phyloP scores from a whole-genome alignment of 2,329 filamentous ascomycete species.

The Plenodomus lindquistii region DNA sequence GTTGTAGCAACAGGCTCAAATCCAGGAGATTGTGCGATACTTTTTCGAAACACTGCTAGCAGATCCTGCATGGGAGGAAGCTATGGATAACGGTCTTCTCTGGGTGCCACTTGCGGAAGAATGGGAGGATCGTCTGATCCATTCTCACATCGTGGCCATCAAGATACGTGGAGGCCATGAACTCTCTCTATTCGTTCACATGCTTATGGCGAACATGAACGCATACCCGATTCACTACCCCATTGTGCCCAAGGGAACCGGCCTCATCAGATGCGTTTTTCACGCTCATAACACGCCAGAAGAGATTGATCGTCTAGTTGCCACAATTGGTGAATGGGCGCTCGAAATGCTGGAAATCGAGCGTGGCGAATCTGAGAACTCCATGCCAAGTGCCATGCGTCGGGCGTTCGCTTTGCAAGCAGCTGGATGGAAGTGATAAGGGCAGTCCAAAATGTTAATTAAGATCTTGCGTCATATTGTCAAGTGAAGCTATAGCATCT shows the following conservation, averaged over 20 bases:
- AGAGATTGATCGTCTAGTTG: constrained; percentile 37
- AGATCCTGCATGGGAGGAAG: constrained; percentile 8
- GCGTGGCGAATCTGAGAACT: too few relatives aligned
- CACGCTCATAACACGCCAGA: constrained; percentile 55
- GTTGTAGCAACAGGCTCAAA: constrained; percentile 4
- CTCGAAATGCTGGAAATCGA: constrained; percentile 31
- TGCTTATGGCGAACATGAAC: constrained; percentile 1
- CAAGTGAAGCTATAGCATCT: too few relatives aligned
- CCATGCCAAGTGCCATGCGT: neutral
- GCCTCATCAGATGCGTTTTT: constrained; percentile 1
- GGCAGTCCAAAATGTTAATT: too few relatives aligned
- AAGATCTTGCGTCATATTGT: too few relatives aligned
- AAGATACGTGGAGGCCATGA: neutral
- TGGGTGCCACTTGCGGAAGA: constrained; percentile 10
- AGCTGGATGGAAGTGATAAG: too few relatives aligned
- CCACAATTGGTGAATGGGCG: constrained; percentile 28
- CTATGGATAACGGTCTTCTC: constrained; percentile 7
- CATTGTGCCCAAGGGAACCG: constrained; percentile 7
- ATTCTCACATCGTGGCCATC: too few relatives aligned
- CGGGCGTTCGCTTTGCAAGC: neutral
- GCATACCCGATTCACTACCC: constrained; percentile 3
- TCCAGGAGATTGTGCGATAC: constrained; percentile 9
- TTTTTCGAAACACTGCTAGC: constrained; percentile 3
- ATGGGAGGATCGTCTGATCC: too few relatives aligned
- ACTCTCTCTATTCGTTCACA: constrained; percentile 37